Conservation (phyloP, 768 basidiomycete genomes). For the Cubamyces sp. region DNA sequence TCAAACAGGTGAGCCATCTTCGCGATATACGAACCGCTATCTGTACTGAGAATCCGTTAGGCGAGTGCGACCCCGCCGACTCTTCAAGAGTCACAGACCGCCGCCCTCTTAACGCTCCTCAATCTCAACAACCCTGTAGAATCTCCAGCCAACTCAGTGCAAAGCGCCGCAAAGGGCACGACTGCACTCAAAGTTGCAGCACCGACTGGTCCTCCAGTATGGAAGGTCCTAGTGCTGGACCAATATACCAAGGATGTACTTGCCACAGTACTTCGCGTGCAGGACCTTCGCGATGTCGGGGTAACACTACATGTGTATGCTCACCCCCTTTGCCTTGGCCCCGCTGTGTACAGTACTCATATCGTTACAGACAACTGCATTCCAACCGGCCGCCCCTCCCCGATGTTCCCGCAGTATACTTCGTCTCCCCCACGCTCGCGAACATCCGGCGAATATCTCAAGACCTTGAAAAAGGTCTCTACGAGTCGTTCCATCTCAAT, state of each 20-base stretch:
- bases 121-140: conserved; percentile 77
- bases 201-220: conserved; percentile 75
- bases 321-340: background rate
- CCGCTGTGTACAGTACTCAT: conserved; percentile 7
- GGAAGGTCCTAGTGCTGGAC: conserved; percentile 96
- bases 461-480: conserved; percentile 87
- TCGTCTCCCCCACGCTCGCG: conserved; percentile 85
- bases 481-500: conserved; percentile 93
- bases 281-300: conserved; percentile 94
- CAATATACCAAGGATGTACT: conserved; percentile 95
- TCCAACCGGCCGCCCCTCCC: conserved; percentile 84
- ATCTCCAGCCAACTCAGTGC: conserved; percentile 32
- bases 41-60: conserved; percentile 21
- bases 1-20: conserved; percentile 45
- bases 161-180: conserved; percentile 41
- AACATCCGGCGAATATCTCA: conserved; percentile 93
- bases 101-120: conserved; percentile 81
- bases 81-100: conserved; percentile 87
- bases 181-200: conserved; percentile 54
- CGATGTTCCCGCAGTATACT: conserved; percentile 97
- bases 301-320: conserved; percentile 97
- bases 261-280: conserved; percentile 93
- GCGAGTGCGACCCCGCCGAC: conserved; percentile 54
- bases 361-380: conserved; percentile 77
- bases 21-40: background rate